Evolutionary conservation across 176 grass and related monocot genomes (phyloP), one percentile per base, ranked within the genome.

Genomic region (Aechmea fasciata): DNA sequence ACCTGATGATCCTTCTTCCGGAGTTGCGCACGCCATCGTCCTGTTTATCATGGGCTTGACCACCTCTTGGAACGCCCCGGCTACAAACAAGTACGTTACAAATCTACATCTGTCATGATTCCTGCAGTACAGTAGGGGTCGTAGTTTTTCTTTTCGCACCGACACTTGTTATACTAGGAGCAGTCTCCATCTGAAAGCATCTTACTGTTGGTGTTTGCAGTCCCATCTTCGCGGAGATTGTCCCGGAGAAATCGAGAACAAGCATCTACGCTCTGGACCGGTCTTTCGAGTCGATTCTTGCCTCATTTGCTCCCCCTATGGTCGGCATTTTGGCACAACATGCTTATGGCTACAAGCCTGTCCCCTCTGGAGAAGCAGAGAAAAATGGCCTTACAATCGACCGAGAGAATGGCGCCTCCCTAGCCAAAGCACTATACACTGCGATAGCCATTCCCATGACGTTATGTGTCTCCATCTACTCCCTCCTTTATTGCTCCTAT

Each of bases 201-300:
- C 33, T 8, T 41, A 41, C 33, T 41, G 33, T 6, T 41, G 33
- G 71, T 10, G 47, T 29, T 49, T 87, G 73, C 79, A 97, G 93
- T 20, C 93, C 93, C 12, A 97, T 97, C 8, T 97, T 97, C 78
- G 86, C 93, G 2, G 93, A 97, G 71, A 97, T 92, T 70, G 93
- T 97, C 25, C 89, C 85, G 0, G 89, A 87, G 79, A 92, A 79
- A 69, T 87, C 89, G 47, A 87, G 93, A 48, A 92, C 93, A 59
- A 92, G 83, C 71, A 85, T 97, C 52, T 97, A 97, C 49, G 93
- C 89, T 47, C 82, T 97, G 2, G 89, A 90, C 65, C 67, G 71
- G 64, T 97, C 89, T 15, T 97, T 87, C 13, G 86, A 97, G 74
- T 85, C 89, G 0, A 80, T 97, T 12, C 69, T 97, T 3, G 55